These are phyloP conservation scores for Punctularia strigosozonata DNA, from an alignment of 768 basidiomycete species.

Conservation along the genomic window DNA sequence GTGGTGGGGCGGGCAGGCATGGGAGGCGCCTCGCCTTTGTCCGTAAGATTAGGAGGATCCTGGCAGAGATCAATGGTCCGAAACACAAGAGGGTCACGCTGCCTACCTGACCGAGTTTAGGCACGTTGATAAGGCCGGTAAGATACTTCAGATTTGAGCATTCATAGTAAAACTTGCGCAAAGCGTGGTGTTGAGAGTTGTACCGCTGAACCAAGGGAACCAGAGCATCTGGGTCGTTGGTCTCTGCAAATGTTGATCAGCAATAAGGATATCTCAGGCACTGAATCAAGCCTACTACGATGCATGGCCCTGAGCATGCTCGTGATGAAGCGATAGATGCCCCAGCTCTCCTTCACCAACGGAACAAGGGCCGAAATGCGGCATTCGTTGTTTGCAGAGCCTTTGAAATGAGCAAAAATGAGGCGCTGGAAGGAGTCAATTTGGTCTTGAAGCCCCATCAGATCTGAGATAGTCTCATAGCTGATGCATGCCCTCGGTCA, in stretches of 20 bases:
- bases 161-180: constrained; percentile 98
- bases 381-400: constrained; percentile 92
- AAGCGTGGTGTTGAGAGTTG: constrained; percentile 80
- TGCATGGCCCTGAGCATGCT: constrained; percentile 98
- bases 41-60: constrained; percentile 94
- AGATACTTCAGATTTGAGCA: constrained; percentile 98
- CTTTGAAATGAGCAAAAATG: constrained; percentile 89
- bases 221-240: constrained; percentile 78
- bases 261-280: neutral
- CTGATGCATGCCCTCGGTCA: constrained; percentile 24
- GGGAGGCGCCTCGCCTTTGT: constrained; percentile 74
- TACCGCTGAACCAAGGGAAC: constrained; percentile 84
- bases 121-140: constrained; percentile 95
- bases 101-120: constrained; percentile 83
- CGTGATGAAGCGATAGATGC: constrained; percentile 97
- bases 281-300: constrained; percentile 44
- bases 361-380: constrained; percentile 94
- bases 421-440: constrained; percentile 98
- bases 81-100: neutral
- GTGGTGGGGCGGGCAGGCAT: constrained; percentile 73
- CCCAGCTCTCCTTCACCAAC: constrained; percentile 97
- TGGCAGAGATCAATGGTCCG: constrained; percentile 17
- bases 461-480: constrained; percentile 94
- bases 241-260: constrained; percentile 40
- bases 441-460: constrained; percentile 97